Evolutionary conservation across 1,139 yeast species (phyloP), one percentile per base, ranked within the genome.

Genomic region (Hemisphaericaspora xylanilytica): DNA sequence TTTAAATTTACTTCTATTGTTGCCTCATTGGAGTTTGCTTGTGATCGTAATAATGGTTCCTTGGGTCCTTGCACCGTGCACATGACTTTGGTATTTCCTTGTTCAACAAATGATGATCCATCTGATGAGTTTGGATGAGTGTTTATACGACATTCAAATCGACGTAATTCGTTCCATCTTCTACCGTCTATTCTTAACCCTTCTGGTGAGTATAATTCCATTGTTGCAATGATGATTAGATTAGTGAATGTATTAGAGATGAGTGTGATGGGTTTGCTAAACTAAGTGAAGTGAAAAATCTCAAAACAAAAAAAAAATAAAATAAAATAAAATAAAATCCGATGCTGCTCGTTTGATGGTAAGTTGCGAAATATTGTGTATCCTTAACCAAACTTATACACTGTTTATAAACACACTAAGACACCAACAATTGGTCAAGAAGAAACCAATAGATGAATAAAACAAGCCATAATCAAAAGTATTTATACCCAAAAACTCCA

Each of bases 181-280:
- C 98, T 78, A 3, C 98, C 98, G 55, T 92, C 97, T 10, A 85
- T 70, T 50, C 97, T 73, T 35, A 92, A 72, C 4, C 97, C 98
- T 61, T 90, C 97, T 2, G 96, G 96, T 0, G 96, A 88, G 55
- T 86, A 89, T 36, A 90, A 63, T 65, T 90, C 98, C 59, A 81
- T 68, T 15, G 42, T 85, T 69, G n/a, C n/a, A n/a, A n/a, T n/a
- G n/a, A n/a, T n/a, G n/a, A n/a, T n/a, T n/a, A n/a, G n/a, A n/a
- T n/a, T n/a, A n/a, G n/a, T n/a, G n/a, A n/a, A n/a, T n/a, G n/a
- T n/a, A n/a, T n/a, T n/a, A n/a, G n/a, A n/a, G n/a, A n/a, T n/a
- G n/a, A n/a, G n/a, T n/a, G n/a, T n/a, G n/a, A n/a, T n/a, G n/a
- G n/a, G n/a, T n/a, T n/a, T n/a, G n/a, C n/a, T n/a, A n/a, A n/a